Evolutionary conservation across 2,329 filamentous ascomycete genomes (phyloP), one percentile per base, ranked within the genome.

Genomic region (Aureobasidium subglaciale): DNA sequence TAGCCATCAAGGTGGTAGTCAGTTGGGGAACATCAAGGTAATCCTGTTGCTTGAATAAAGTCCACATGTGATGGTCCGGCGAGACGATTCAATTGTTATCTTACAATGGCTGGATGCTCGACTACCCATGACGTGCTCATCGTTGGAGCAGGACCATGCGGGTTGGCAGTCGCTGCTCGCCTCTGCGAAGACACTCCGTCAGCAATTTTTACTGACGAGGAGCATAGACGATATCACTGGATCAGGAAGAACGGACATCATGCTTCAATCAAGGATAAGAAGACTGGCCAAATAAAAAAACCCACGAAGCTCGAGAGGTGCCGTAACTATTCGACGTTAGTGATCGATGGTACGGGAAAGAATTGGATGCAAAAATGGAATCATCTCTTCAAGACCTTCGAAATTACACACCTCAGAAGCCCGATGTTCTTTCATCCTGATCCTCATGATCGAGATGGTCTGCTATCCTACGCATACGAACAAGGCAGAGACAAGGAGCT

Each of bases 401-500:
- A 84, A 46, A 92, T 92, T 43, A 76, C 79, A 1, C 82, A 90
- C 63, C 72, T 93, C 35, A 78, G 88, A 15, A 90, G 86, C 61
- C 88, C 87, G 0, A 87, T 92, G 85, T 87, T 91, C 64, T 92
- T 90, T 73, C 88, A 93, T 64, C 77, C 88, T 13, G 87, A 92
- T 64, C 88, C 88, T 0, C 75, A 80, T 1, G 87, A 92, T 67
- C 76, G 87, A 1, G 88, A 92, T 70, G 84, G 84, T 0, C 71
- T 92, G 62, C 71, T 91, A 20, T 84, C 83, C 1, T 87, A 85
- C 68, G 79, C 86, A 0, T 83, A 87, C 62, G 76, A 80, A 56
- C 73, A 78, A 16, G 77, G 78, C 0, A 71, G 83, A n/a, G 78
- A 83, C 57, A 69, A 71, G 5, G 86, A 92, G 63, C 69, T 90